These are phyloP conservation scores for Euphorbia lathyris DNA, from an alignment of 345 rosid genomes.

Conservation along the genomic window DNA sequence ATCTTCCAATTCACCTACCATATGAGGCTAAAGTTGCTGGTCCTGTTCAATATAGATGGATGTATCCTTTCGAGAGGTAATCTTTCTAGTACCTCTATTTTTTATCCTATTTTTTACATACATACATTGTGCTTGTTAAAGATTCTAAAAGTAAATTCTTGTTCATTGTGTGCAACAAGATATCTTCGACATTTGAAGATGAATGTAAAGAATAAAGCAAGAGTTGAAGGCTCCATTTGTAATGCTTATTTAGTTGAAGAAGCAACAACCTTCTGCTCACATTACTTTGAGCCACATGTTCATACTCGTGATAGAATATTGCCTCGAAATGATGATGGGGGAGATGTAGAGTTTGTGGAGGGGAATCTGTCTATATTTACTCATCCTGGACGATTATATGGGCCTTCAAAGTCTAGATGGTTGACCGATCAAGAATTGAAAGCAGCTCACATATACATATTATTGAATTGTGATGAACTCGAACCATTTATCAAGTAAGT, in stretches of 20 bases:
- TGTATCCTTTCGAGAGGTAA: no score
- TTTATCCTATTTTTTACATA: no score
- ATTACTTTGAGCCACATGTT: background rate
- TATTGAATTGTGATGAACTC: background rate
- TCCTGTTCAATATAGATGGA: no score
- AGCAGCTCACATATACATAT: background rate
- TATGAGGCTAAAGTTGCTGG: no score
- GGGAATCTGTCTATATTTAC: background rate
- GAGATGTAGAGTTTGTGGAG: background rate
- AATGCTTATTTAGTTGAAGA: background rate
- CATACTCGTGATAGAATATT: background rate
- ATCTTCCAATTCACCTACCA: no score
- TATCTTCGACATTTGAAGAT: background rate
- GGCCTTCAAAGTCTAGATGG: background rate
- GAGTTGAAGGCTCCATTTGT: conserved; percentile 1
- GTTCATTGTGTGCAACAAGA: no score
- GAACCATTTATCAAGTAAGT: background rate
- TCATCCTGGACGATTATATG: background rate
- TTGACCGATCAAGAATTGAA: background rate
- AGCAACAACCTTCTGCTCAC: background rate
- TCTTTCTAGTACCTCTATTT: no score
- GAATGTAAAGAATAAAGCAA: background rate
- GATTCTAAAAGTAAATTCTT: no score
- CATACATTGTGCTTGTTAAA: no score
- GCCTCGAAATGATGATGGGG: background rate